Base-by-base conservation (phyloP, 1,284 basidiomycete species). In the Sporisorium iseilematis-ciliati region DNA sequence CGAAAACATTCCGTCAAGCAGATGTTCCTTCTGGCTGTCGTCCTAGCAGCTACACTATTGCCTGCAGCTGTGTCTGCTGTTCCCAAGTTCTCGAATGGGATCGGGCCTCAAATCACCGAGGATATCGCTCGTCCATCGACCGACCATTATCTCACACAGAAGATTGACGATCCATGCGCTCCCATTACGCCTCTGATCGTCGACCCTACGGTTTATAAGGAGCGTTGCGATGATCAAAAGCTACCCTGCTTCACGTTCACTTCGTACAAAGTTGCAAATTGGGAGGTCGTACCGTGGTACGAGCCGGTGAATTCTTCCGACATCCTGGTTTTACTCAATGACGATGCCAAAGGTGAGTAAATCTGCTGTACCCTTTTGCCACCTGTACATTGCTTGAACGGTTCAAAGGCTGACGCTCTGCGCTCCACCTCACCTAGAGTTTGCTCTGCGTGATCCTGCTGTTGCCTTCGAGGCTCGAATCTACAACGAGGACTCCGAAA, bases 261-360 rank as follows among this genome's bases (percentile, higher is more conserved):
- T 38, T 11, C 7, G 14, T 3, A 14, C 35, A 38, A 38, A 2
- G 14, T 16, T 16, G 11, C 35, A 14, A 14, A 38, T 16, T 16
- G 18, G 1, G n/a, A 21, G 25, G 33, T 65, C 20, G 20, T n/a
- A 3, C 56, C 62, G 4, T 65, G 62, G 62, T 43, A 53, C 43
- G 43, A 58, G 18, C 62, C 62, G 4, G 42, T 45, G 14, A 35
- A 65, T 38, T 45, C 52, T 20, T 58, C 55, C 11, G 29, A 43
- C 4, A 35, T 35, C 1, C 16, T 57, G 3, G 7, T 64, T 2
- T 18, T 64, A 1, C 7, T n/a, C 11, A 42, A 48, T 12, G 42
- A 52, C 35, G 35, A 38, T 16, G 35, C 35, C 35, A 38, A 14
- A 38, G 35, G 35, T 38, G 3, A 16, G 35, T 38, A 38, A 38